Evolutionary conservation across 2,329 filamentous ascomycete genomes (phyloP), one percentile per base, ranked within the genome.

Genomic region (Trichoderma simmonsii): DNA sequence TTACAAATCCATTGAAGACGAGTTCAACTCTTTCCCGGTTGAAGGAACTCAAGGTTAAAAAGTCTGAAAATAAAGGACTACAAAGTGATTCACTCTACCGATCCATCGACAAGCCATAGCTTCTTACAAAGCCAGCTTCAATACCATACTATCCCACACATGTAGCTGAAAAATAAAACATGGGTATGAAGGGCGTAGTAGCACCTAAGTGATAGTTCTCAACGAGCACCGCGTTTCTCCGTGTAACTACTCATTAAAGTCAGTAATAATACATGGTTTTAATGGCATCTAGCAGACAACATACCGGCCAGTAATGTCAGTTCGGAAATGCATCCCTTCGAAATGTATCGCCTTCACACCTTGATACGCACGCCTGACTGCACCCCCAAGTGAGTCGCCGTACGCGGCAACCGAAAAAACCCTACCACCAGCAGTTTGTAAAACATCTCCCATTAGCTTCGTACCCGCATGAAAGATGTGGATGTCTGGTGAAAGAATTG

Each of bases 251-350:
- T 48, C 39, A 48, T 9, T 8, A n/a, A n/a, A 11, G 14, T 48
- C 5, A 48, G 18, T n/a, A 9, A 48, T 48, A 1, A n/a, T n/a
- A 18, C 39, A 1, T n/a, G 8, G 0, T n/a, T n/a, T n/a, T n/a
- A 43, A 14, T 43, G 1, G 4, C 8, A n/a, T n/a, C 18, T 11
- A 0, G 18, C 3, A 48, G 4, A n/a, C 0, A n/a, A 4, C 39
- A n/a, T 48, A 48, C 39, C 39, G 39, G 39, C 39, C 5, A 1
- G 39, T 8, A 48, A 48, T 48, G 3, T 48, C 39, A 1, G 39
- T 48, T 21, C 18, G 39, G 39, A 48, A 48, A 48, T 48, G 18
- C 39, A 48, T 48, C 18, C 39, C 39, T n/a, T 48, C 18, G 9
- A 48, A 48, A 0, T 11, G 0, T n/a, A 48, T n/a, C 1, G 39